A percentile compares a stretch with the other conserved stretches of the same genome.
Conservation (phyloP, 768 basidiomycete genomes). For the Russula dissimulans region DNA sequence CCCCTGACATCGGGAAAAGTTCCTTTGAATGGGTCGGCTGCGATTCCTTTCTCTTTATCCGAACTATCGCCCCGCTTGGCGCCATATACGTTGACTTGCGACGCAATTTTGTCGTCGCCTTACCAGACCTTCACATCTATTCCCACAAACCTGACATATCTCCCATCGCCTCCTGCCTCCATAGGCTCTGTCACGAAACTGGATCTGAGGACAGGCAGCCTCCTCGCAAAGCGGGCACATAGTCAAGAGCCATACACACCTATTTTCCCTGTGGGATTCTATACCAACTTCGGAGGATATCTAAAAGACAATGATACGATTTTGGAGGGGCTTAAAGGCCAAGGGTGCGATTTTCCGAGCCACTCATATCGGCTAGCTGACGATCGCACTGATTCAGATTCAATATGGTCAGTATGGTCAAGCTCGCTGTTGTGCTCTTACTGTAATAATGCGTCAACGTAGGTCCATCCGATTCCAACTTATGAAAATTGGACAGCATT, state of each 20-base stretch:
- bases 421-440: not conserved
- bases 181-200: slow-evolving; percentile 38
- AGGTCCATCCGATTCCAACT: slow-evolving; percentile 64
- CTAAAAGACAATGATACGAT: slow-evolving; percentile 43
- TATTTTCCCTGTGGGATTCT: slow-evolving; percentile 66
- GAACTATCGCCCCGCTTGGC: slow-evolving; percentile 25
- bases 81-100: slow-evolving; percentile 29
- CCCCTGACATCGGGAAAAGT: slow-evolving; percentile 24
- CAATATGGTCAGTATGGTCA: slow-evolving; percentile 28
- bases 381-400: slow-evolving; percentile 25
- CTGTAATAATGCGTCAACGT: not conserved
- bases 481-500: slow-evolving; percentile 53
- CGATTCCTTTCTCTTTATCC: slow-evolving; percentile 29
- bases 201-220: slow-evolving; percentile 37
- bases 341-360: slow-evolving; percentile 34
- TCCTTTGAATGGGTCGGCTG: slow-evolving; percentile 32
- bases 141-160: slow-evolving; percentile 30
- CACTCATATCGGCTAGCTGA: not conserved
- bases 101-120: slow-evolving; percentile 21
- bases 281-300: slow-evolving; percentile 49
- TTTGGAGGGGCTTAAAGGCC: slow-evolving; percentile 46
- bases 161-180: slow-evolving; percentile 30
- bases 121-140: slow-evolving; percentile 28
- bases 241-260: slow-evolving; percentile 25
- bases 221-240: slow-evolving; percentile 32